Percentiles rank a stretch among this genome's conserved stretches.
Conservation (phyloP, 352 stramenopile genomes). For the Phytophthora cactorum region DNA sequence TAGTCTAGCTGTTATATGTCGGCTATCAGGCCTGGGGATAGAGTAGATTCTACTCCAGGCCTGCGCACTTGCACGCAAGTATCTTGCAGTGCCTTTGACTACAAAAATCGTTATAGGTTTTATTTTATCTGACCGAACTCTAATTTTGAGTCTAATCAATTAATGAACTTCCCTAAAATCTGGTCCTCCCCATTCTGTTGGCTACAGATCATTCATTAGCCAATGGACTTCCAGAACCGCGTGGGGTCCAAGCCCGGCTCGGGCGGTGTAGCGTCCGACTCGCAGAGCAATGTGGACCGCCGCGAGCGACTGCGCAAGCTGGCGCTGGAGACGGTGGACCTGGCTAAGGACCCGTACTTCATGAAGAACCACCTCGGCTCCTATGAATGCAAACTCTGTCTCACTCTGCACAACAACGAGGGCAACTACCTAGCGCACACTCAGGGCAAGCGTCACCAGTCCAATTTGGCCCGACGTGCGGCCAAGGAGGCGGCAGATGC, state of each 20-base stretch:
- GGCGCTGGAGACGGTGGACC: constrained; percentile 98
- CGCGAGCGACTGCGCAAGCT: constrained; percentile 97
- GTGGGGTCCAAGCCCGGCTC: constrained; percentile 82
- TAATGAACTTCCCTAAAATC: too few species aligned
- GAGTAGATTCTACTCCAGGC: too few species aligned
- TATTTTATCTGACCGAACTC: not conserved
- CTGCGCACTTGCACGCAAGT: too few species aligned
- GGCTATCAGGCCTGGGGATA: too few species aligned
- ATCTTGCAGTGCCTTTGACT: too few species aligned
- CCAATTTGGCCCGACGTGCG: constrained; percentile 93
- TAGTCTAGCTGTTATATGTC: too few species aligned
- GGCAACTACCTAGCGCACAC: constrained; percentile 99
- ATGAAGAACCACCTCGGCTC: constrained; percentile 99
- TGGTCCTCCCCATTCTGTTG: not conserved
- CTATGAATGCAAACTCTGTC: constrained; percentile 99
- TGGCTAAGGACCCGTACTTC: constrained; percentile 99
- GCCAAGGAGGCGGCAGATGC: constrained; percentile 81
- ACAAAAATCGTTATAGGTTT: not conserved
- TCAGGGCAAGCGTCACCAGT: constrained; percentile 99
- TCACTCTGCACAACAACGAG: constrained; percentile 99
- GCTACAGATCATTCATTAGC: constrained; percentile 7
- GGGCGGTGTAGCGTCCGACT: constrained; percentile 78
- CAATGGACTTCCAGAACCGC: constrained; percentile 90
- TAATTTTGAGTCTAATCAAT: too few species aligned
- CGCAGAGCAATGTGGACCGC: constrained; percentile 91